Evolutionary conservation across 2,329 filamentous ascomycete species (phyloP), one percentile per base, ranked within the genome.

Genomic region (Cordyceps pruinosa): DNA sequence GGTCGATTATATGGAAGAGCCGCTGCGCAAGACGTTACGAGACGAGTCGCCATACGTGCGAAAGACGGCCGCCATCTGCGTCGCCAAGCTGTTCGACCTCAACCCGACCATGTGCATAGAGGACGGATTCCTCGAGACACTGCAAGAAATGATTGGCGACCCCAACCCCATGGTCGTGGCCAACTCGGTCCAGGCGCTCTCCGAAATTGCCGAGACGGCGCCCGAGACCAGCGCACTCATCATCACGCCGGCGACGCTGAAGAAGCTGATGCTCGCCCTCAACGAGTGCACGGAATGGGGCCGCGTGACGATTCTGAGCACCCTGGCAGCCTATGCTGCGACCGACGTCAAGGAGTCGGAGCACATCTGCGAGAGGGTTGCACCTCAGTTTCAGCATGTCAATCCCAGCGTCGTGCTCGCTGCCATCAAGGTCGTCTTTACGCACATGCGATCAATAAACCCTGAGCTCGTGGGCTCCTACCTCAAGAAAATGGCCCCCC

Each of bases 201-300:
- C 89, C 9, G 94, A 99, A 70, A 99, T 99, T 68, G 81, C 81
- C 65, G 92, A 99, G 70, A 85, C 90, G 0, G 89, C 92, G 1
- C 94, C 94, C 12, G 93, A 97, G 71, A 97, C 92, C 1, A 85
- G 85, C 61, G 94, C 93, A 5, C 78, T 99, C 56, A 79, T 90
- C 49, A 87, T 99, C 60, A 95, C 88, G 1, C 81, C 90, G 2
- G 80, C 85, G 59, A 93, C 86, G 3, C 77, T 99, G 61, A 97
- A 97, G 78, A 99, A 97, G 76, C 84, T 99, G 73, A 78, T 99
- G 47, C 89, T 97, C 84, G 94, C 94, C 0, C 77, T 99, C 65
- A 97, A 96, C 68, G 94, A 99, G 72, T 99, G 94, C 70, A 99
- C 94, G 0, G 94, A 99, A 76, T 99, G 94, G 94, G 94, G 94